Conservation (phyloP, 2,329 filamentous ascomycete genomes). For the Exophiala sp. region DNA sequence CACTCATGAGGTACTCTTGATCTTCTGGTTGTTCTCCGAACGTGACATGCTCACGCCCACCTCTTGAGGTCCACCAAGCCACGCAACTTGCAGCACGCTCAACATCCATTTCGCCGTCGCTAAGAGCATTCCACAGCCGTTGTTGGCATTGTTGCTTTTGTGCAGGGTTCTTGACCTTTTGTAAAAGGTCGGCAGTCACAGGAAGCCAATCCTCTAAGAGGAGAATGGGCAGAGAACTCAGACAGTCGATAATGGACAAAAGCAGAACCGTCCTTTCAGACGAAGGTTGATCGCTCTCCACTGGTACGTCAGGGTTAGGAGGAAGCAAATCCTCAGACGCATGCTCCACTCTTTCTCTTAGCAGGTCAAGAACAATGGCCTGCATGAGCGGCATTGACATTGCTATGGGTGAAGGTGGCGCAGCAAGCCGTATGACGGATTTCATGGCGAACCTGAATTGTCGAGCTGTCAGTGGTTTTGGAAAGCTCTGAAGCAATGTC, state of each 20-base stretch:
- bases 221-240: constrained; percentile 68
- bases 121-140: constrained; percentile 75
- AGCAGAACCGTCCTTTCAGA: constrained; percentile 77
- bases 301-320: constrained; percentile 35
- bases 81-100: constrained; percentile 75
- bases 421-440: constrained; percentile 75
- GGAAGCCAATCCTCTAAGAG: constrained; percentile 79
- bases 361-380: constrained; percentile 74
- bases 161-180: constrained; percentile 57
- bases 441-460: constrained; percentile 89
- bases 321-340: constrained; percentile 51
- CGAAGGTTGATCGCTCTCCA: constrained; percentile 37
- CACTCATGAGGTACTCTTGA: constrained; percentile 52
- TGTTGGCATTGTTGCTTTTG: constrained; percentile 65
- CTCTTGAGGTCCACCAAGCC: constrained; percentile 75
- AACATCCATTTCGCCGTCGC: constrained; percentile 82
- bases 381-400: constrained; percentile 72
- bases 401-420: constrained; percentile 72
- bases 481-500: constrained; percentile 75
- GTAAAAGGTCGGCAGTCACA: constrained; percentile 64
- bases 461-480: constrained; percentile 69
- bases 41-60: constrained; percentile 56
- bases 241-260: constrained; percentile 72
- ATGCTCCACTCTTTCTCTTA: constrained; percentile 61
- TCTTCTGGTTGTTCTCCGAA: constrained; percentile 40